Evolutionary conservation across 805 yeast genomes (phyloP), one percentile per base, ranked within the genome.

Genomic region (Zygosaccharomyces bailii): DNA sequence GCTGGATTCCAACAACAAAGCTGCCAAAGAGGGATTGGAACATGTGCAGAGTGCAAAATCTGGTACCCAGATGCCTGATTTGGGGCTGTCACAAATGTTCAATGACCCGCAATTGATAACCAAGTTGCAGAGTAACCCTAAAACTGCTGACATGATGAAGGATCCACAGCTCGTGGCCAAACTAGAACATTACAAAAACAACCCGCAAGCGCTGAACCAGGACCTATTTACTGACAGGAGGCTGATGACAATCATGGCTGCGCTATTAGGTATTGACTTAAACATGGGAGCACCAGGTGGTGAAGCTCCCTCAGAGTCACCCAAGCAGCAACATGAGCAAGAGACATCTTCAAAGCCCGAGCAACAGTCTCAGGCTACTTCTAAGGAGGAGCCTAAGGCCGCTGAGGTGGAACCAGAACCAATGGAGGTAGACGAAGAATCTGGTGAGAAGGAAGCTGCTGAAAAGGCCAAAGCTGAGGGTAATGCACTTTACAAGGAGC

Each of bases 191-290:
- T 84, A 63, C 80, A 79, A 67, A 53, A 34, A 71, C 27, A 84
- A 89, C 65, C 98, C 98, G 30, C 78, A 80, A 67, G 78, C 84
- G 2, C 76, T 83, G 56, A 78, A 86, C 46, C 71, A 79, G 20
- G 84, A 80, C 49, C 75, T 89, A 69, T 73, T 85, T 63, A 66
- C 79, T 34, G 97, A 90, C 61, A 93, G 86, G 51, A 78, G 96
- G 57, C 67, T 93, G 61, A 85, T 90, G 95, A 82, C 88, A 20
- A 78, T 91, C 47, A 76, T 91, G 80, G 90, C 89, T 25, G 80
- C 89, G 4, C 69, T 87, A 55, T 75, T 91, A 71, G 98, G 97
- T 30, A 76, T 91, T 52, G 89, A 85, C 60, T 66, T 84, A 59
- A 78, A 76, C 55, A 69, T 72, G 63, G 65, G 64, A n/a, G 68